These are phyloP conservation scores for Chloroidium sp. DNA, from an alignment of 163 green algal species.

Conservation along the genomic window DNA sequence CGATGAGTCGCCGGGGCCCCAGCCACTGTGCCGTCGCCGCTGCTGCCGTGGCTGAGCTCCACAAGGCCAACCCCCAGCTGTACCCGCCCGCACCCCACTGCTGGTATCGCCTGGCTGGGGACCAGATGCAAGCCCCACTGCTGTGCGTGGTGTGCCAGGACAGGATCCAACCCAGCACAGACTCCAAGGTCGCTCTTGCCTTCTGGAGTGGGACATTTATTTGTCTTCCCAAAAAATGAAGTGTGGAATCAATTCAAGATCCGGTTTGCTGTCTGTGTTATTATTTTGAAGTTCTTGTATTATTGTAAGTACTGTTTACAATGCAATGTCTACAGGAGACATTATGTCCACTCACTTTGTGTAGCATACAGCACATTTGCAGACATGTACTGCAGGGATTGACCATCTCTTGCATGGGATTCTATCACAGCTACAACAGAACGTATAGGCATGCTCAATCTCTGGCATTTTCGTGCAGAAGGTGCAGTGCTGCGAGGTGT, in stretches of 20 bases:
- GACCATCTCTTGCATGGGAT: too few relatives aligned
- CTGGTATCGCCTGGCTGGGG: conserved; percentile 16
- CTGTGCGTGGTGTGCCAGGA: conserved; percentile 22
- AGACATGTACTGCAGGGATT: too few relatives aligned
- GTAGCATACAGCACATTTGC: too few relatives aligned
- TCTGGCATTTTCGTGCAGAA: conserved; percentile 10
- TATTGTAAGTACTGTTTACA: neutral
- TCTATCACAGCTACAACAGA: too few relatives aligned
- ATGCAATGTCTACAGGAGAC: too few relatives aligned
- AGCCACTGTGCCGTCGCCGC: conserved; percentile 15
- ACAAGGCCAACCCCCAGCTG: conserved; percentile 9
- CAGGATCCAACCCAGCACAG: neutral
- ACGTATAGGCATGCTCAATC: too few relatives aligned
- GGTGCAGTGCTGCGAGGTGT: conserved; percentile 39
- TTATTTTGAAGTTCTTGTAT: neutral
- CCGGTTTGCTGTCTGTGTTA: conserved; percentile 1
- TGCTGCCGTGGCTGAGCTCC: conserved; percentile 15
- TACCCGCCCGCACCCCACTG: conserved; percentile 19
- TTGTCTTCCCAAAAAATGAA: neutral
- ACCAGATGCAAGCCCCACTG: conserved; percentile 18
- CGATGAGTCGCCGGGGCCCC: conserved; percentile 5
- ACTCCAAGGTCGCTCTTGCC: neutral
- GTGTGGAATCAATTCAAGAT: too few relatives aligned
- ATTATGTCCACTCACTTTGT: too few relatives aligned
- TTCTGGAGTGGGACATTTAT: conserved; percentile 7